Base-by-base conservation (phyloP, 306 rosid genomes). In the Dalbergia cochinchinensis region DNA sequence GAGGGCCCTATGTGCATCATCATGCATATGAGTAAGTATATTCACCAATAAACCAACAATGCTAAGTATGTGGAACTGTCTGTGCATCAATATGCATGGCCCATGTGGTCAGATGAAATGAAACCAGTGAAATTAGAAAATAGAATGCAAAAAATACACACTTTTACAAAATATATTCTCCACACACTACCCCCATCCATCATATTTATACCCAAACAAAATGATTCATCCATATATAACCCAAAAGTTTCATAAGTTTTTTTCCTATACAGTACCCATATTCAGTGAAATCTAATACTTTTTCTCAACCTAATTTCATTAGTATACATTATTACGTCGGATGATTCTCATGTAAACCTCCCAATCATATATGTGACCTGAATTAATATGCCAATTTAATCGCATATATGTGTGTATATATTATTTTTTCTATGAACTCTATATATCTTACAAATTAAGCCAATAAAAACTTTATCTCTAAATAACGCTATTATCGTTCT, bases 1-100 rank as follows among this genome's bases (percentile, higher is more conserved):
- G 83, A 72, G 83, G 83, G 86, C 86, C 82, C 82, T 65, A 8
- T 71, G 73, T 63, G 31, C 31, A 26, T 42, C 79, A 83, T 69
- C 79, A 54, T 70, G 78, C 69, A 45, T 33, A 44, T 37, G 7
- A 5, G 0, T 37, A 37, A 37, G 5, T 37, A 37, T 37, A 37
- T 37, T 37, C 41, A 37, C 71, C 63, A 62, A 69, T 79, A 79
- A 35, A 61, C 59, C 70, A 71, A 61, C 41, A 54, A 58, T 73
- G 51, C 33, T 34, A 57, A 65, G 66, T 78, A 78, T 44, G 19
- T 48, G 58, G 74, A 50, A 69, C 69, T 76, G 85, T 73, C 78
- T 76, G 2, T 2, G 31, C 31, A 26, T 26, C 31, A 26, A 26
- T 26, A 26, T 26, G 68, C 78, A 69, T 65, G 83, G 73, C 6